phyloP scores from a whole-genome alignment of 2,329 filamentous ascomycete genomes.

The Thermothelomyces thermophilus region DNA sequence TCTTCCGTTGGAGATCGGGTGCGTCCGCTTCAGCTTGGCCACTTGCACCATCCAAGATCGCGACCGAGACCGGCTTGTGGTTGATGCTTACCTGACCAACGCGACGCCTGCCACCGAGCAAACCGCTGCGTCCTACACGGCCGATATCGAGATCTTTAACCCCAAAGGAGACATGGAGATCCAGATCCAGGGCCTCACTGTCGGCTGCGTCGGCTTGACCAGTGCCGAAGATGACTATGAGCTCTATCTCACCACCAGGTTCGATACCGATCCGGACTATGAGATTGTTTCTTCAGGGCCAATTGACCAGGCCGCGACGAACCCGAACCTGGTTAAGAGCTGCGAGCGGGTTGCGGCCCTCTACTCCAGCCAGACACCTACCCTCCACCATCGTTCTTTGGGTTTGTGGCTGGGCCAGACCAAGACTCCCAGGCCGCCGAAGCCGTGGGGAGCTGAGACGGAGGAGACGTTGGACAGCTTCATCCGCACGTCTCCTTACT shows the following conservation, averaged over 20 bases:
- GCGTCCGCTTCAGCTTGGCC: constrained; percentile 34
- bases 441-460: constrained; percentile 25
- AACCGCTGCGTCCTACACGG: constrained; percentile 28
- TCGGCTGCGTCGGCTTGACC: constrained; percentile 29
- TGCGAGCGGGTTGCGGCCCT: constrained; percentile 33
- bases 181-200: constrained; percentile 30
- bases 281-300: constrained; percentile 28
- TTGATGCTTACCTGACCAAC: constrained; percentile 31
- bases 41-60: constrained; percentile 18
- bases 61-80: constrained; percentile 19
- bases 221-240: constrained; percentile 30
- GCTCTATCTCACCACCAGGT: constrained; percentile 31
- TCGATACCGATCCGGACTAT: constrained; percentile 37
- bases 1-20: constrained; percentile 32
- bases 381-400: background rate
- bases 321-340: constrained; percentile 29
- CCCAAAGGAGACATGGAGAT: constrained; percentile 28
- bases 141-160: constrained; percentile 34
- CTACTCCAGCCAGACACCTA: constrained; percentile 17
- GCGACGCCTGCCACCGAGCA: constrained; percentile 22
- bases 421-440: constrained; percentile 6
- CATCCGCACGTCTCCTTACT: constrained; percentile 30
- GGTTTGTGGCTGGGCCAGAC: background rate
- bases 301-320: constrained; percentile 3
- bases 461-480: constrained; percentile 27